A percentile compares a stretch with the other conserved stretches of the same genome.
These are phyloP conservation scores for Chalaropsis thielavioides DNA, from an alignment of 2,329 filamentous ascomycete species.

Conservation along the genomic window DNA sequence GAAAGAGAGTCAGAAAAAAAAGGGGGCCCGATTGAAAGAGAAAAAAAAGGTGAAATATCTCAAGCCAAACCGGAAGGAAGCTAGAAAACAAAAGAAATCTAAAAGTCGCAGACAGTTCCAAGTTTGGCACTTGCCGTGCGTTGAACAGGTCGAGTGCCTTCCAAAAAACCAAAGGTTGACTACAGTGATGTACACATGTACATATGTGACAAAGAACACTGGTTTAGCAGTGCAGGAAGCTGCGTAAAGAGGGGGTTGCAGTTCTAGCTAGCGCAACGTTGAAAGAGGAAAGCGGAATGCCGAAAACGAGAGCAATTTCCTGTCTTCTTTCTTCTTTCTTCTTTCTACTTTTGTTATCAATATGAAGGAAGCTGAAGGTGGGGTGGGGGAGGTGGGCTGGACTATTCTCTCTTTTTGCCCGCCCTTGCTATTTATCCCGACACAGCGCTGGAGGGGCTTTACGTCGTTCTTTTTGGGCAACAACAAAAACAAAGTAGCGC, in stretches of 20 bases:
- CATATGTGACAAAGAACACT: background rate
- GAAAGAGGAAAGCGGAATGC: too few species aligned
- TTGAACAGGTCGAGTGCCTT: background rate
- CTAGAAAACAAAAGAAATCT: background rate
- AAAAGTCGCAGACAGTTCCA: background rate
- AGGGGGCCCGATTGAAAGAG: background rate
- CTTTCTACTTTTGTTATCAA: background rate
- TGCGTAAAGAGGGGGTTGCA: too few species aligned
- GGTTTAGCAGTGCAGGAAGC: too few species aligned
- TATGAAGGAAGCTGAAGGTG: background rate
- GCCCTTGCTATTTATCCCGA: background rate
- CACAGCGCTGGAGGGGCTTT: background rate
- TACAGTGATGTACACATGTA: too few species aligned
- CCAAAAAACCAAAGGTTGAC: too few species aligned
- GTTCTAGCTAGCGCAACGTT: too few species aligned
- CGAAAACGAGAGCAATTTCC: too few species aligned
- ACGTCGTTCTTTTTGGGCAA: background rate
- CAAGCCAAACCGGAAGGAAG: constrained; percentile 3
- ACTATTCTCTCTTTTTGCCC: background rate
- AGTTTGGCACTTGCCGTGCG: background rate
- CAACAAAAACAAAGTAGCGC: background rate
- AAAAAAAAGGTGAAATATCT: constrained; percentile 1
- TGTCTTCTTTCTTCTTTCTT: too few species aligned
- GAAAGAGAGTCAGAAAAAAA: background rate
- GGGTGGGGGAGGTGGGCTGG: background rate